Base-by-base conservation (phyloP, 2,329 filamentous ascomycete genomes). In the Ceratocystis variospora region DNA sequence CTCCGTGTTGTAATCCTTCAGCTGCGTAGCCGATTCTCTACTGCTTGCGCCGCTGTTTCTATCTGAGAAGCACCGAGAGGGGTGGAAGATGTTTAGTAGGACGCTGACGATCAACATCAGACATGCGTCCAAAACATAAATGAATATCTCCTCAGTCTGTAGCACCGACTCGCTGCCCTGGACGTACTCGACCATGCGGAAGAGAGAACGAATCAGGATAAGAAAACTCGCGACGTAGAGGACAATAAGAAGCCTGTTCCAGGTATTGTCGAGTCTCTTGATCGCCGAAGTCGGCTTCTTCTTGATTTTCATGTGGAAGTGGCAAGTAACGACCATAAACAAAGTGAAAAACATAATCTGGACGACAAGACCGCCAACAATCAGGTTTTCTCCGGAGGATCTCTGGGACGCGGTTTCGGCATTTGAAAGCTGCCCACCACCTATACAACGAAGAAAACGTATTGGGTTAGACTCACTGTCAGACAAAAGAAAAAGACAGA, bases 341-440 rank as follows among this genome's bases (percentile, higher is more conserved):
- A 83, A 74, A 17, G 75, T 74, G 68, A 85, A 83, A 59, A 80
- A 75, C 25, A 79, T 48, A 2, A 85, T 76, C 70, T 86, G 83
- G 2, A 83, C 71, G n/a, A 80, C 73, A 1, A 86, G 73, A 7
- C 82, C 82, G 2, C 69, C 76, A 15, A 84, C 73, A 17, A 84
- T 78, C 62, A 83, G 72, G 12, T 78, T 76, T 67, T 80, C 73
- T 8, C 79, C 79, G 0, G 73, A 31, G 10, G 71, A 50, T 2
- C 61, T 46, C 8, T 44, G 62, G 15, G 25, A 17, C 17, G 31
- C 45, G 7, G 63, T 28, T 1, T 62, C 53, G 19, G 53, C 62
- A 48, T 53, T 45, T 1, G 66, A 33, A 55, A 69, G 68, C 61
- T 80, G 69, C 0, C 76, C 77, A 15, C 73, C 76, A 15, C 79